Conservation (phyloP, 805 yeast genomes). For the Suhomyces sp. region DNA sequence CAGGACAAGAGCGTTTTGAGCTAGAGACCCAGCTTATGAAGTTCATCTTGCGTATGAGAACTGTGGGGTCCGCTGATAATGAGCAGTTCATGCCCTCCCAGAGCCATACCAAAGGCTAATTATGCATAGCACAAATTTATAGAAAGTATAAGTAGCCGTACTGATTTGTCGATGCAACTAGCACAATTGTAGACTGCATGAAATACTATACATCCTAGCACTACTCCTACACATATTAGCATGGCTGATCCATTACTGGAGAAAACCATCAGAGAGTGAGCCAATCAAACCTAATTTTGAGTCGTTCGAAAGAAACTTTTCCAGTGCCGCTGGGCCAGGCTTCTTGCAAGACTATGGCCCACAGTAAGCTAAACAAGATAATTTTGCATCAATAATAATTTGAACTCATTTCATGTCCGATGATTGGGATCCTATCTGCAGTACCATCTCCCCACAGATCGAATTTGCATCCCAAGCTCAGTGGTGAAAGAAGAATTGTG, state of each 20-base stretch:
- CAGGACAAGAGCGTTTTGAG: slow-evolving; percentile 17
- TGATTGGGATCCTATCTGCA: not conserved
- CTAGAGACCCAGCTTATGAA: slow-evolving; percentile 33
- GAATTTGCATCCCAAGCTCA: not conserved
- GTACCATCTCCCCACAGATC: not conserved
- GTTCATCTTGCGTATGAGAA: slow-evolving; percentile 34
- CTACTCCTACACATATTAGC: no score
- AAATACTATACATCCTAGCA: no score
- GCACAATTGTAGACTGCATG: no score
- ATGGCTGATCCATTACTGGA: no score
- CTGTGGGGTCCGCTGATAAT: not conserved
- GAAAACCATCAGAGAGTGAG: no score
- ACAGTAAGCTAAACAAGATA: not conserved
- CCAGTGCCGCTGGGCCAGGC: no score
- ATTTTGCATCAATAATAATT: not conserved
- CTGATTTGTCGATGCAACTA: not conserved
- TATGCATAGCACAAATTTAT: not conserved
- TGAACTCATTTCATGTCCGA: not conserved
- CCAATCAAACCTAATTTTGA: no score
- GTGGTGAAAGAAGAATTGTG: not conserved
- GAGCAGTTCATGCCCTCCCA: not conserved
- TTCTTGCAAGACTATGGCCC: no score
- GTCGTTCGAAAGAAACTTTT: no score
- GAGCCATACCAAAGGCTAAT: not conserved
- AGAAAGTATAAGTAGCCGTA: not conserved